Percentiles rank a stretch among this genome's conserved stretches.
These are phyloP conservation scores for Aspergillus eucalypticola DNA, from an alignment of 2,329 filamentous ascomycete species.

Conservation along the genomic window DNA sequence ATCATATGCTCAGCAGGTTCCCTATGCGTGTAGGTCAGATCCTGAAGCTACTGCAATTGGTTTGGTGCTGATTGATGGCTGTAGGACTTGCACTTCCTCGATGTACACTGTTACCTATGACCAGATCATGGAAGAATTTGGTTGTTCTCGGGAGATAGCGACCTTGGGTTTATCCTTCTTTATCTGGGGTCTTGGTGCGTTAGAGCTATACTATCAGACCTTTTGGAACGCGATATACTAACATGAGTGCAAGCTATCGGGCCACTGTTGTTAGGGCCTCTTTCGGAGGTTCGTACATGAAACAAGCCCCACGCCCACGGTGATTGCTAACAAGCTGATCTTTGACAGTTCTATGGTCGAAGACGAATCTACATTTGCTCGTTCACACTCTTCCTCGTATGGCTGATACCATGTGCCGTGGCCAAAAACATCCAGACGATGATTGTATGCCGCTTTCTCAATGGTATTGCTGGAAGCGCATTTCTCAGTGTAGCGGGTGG, in stretches of 20 bases:
- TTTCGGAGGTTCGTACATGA: slow-evolving; percentile 55
- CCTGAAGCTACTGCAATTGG: background rate
- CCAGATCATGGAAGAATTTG: slow-evolving; percentile 75
- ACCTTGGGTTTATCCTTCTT: slow-evolving; percentile 81
- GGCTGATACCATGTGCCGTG: slow-evolving; percentile 77
- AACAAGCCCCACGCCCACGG: background rate
- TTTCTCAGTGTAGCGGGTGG: slow-evolving; percentile 73
- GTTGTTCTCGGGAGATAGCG: slow-evolving; percentile 68
- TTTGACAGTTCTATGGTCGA: slow-evolving; percentile 71
- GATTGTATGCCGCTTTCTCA: slow-evolving; percentile 74
- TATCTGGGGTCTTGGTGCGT: slow-evolving; percentile 69
- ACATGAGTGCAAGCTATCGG: slow-evolving; percentile 49
- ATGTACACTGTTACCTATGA: slow-evolving; percentile 82
- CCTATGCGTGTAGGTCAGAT: slow-evolving; percentile 69
- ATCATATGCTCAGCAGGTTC: slow-evolving; percentile 71
- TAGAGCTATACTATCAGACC: background rate
- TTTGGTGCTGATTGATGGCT: slow-evolving; percentile 1
- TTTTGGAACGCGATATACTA: slow-evolving; percentile 6
- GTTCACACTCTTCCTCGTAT: slow-evolving; percentile 74
- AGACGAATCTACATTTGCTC: slow-evolving; percentile 76
- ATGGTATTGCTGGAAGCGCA: slow-evolving; percentile 49
- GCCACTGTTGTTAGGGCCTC: slow-evolving; percentile 63
- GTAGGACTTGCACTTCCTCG: slow-evolving; percentile 79
- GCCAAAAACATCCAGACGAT: slow-evolving; percentile 80
- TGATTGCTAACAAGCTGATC: slow-evolving; percentile 1